Base-by-base conservation (phyloP, 148 eudicot species). In the Camellia granthamiana region DNA sequence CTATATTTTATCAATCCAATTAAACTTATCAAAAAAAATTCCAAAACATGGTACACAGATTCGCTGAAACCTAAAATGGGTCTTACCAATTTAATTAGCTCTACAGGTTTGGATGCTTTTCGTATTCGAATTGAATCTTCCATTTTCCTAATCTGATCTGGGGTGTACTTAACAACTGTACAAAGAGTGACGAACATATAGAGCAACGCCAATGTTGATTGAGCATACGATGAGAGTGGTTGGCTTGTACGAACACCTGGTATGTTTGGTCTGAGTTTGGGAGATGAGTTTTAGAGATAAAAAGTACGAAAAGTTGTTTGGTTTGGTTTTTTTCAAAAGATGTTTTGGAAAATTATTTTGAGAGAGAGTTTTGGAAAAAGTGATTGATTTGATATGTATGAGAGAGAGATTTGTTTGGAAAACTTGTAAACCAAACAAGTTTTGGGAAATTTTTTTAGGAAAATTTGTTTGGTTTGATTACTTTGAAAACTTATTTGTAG, bases 211-310 rank as follows among this genome's bases (percentile, higher is more conserved):
- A 83, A 92, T 85, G 81, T 95, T 95, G 81, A 95, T 84, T 64
- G 90, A 89, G 84, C 99, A 95, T 79, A 93, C 83, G 72, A 89
- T 60, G 10, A 95, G 74, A 18, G 97, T 90, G 10, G 88, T 88
- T 67, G 91, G 87, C 85, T 90, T 95, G 85, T 90, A 90, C 23
- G 98, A 90, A 85, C 86, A 88, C 90, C 93, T n/a, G n/a, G n/a
- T n/a, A n/a, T n/a, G n/a, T n/a, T n/a, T n/a, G n/a, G n/a, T n/a
- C n/a, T n/a, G n/a, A n/a, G n/a, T n/a, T n/a, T n/a, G n/a, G n/a
- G n/a, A n/a, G n/a, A n/a, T n/a, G n/a, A n/a, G n/a, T n/a, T n/a
- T n/a, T n/a, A n/a, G n/a, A n/a, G n/a, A n/a, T n/a, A n/a, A n/a
- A n/a, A n/a, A n/a, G n/a, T n/a, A n/a, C n/a, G n/a, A n/a, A n/a